A percentile compares a stretch with the other conserved stretches of the same genome.
Evolutionary conservation across 352 stramenopile genomes (phyloP).

Genomic region (Phytophthora megakarya): DNA sequence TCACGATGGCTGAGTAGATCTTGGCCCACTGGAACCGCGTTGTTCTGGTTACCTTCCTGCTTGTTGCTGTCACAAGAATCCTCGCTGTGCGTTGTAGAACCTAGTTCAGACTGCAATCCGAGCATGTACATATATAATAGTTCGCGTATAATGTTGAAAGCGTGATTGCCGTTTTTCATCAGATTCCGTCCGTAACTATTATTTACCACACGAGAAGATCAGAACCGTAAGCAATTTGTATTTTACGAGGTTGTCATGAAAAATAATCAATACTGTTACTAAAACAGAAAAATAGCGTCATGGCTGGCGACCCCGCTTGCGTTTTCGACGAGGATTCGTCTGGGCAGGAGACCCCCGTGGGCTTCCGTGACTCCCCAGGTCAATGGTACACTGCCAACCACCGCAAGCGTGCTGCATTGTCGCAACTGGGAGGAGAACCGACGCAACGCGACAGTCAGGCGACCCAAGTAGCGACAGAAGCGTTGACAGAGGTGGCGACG

Average conservation of each 20-base stretch:
- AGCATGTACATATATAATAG: no score
- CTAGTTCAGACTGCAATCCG: background rate
- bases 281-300: no score
- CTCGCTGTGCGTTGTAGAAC: background rate
- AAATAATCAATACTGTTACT: no score
- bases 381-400: constrained; percentile 35
- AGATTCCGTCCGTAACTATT: no score
- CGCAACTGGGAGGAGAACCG: constrained; percentile 36
- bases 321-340: constrained; percentile 45
- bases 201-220: no score
- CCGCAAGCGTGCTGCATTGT: constrained; percentile 44
- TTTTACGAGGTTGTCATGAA: no score
- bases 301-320: constrained; percentile 12
- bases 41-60: background rate
- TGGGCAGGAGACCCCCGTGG: constrained; percentile 60
- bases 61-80: background rate
- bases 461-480: constrained; percentile 38
- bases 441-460: constrained; percentile 56
- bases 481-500: constrained; percentile 32
- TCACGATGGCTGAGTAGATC: background rate
- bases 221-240: no score
- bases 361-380: constrained; percentile 62
- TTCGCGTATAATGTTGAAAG: no score
- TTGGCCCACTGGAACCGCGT: background rate
- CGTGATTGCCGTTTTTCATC: no score